Base-by-base conservation (phyloP, 2,329 filamentous ascomycete species). In the Colletotrichum trifolii region DNA sequence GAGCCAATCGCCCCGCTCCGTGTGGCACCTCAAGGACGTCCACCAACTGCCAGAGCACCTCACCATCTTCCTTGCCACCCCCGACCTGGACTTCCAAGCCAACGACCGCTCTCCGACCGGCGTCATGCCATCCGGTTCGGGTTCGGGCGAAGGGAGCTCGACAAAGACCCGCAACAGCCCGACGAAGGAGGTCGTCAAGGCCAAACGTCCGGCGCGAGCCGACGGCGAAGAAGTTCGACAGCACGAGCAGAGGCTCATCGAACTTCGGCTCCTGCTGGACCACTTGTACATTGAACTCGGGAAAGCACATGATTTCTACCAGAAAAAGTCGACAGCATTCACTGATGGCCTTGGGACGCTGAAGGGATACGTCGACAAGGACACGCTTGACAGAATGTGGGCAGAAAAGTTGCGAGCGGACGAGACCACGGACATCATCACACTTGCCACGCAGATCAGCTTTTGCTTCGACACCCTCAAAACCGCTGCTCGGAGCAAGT, bases 321-420 rank as follows among this genome's bases (percentile, higher is more conserved):
- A 48, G 17, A n/a, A 33, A 2, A 15, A 34, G 9, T 13, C 53
- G 6, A 11, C 50, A 10, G 49, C 38, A 7, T 66, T 66, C 33
- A 36, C 17, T 17, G 13, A 5, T 9, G 36, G 59, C 7, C 8
- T 42, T 25, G 38, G 11, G 5, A 11, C 36, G 11, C 9, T 59
- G 17, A 64, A 42, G 36, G 13, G 11, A 13, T 59, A 42, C 15
- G 63, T 38, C 13, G 43, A 48, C 15, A 39, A 56, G 25, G 34
- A 48, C n/a, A 66, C 60, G 5, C 11, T 59, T 42, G 33, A 58
- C 12, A 48, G 12, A 6, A 39, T 64, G 12, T 66, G 64, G 64
- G n/a, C 17, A 36, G 54, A 66, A 36, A 54, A 53, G 53, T 3
- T 59, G 25, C 49, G 33, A 11, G 43, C 48, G 47, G 36, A 45